These are phyloP conservation scores for Erysimum pusillum DNA, from an alignment of 441 rosid species.

Conservation along the genomic window DNA sequence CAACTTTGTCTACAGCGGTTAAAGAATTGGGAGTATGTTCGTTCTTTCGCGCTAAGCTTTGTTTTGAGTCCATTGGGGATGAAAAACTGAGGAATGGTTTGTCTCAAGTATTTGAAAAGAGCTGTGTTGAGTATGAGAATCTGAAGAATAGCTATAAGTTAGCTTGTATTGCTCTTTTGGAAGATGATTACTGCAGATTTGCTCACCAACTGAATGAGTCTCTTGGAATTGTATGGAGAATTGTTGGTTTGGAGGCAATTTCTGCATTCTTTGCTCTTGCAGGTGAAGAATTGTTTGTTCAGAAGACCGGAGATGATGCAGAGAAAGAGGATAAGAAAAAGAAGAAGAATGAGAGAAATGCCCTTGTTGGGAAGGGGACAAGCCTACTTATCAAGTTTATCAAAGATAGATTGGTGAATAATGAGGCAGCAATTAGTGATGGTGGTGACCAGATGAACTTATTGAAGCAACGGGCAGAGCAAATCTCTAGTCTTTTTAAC, in stretches of 20 bases:
- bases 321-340: conserved; percentile 59
- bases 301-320: conserved; percentile 43
- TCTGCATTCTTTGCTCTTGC: conserved; percentile 68
- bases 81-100: conserved; percentile 54
- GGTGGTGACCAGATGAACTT: conserved; percentile 42
- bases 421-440: conserved; percentile 47
- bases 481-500: conserved; percentile 57
- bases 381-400: conserved; percentile 66
- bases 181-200: conserved; percentile 56
- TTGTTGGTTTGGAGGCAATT: conserved; percentile 81
- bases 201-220: conserved; percentile 59
- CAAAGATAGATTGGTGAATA: conserved; percentile 64
- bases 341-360: conserved; percentile 69
- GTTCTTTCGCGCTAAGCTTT: conserved; percentile 53
- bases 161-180: conserved; percentile 50
- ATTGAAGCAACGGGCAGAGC: conserved; percentile 58
- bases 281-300: conserved; percentile 61
- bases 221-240: conserved; percentile 64
- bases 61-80: conserved; percentile 50
- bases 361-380: conserved; percentile 81
- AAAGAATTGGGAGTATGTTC: conserved; percentile 65
- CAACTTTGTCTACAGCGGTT: conserved; percentile 55
- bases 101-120: conserved; percentile 21
- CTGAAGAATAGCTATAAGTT: conserved; percentile 51
- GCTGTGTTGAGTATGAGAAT: conserved; percentile 39